Conservation (phyloP, 495 filamentous ascomycete genomes). For the Durotheca rogersii region DNA sequence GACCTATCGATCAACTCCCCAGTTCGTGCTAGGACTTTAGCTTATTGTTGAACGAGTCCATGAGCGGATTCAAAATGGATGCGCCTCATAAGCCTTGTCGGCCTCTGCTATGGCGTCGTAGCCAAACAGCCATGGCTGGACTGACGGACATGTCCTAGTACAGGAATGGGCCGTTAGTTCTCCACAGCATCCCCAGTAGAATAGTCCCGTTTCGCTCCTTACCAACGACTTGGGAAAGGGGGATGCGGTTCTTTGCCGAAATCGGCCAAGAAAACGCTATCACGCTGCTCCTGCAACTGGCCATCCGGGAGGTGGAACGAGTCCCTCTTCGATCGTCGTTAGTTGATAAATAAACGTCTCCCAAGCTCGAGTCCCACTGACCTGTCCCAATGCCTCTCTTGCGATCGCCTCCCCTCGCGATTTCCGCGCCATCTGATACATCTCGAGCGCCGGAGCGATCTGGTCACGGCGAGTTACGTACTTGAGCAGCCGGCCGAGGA, state of each 20-base stretch:
- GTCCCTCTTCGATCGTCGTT: constrained; percentile 55
- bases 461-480: constrained; percentile 53
- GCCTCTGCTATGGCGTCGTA: constrained; percentile 56
- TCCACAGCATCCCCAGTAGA: background rate
- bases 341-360: constrained; percentile 39
- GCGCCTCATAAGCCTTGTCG: constrained; percentile 46
- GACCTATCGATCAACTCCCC: background rate
- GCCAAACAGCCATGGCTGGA: constrained; percentile 56
- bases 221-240: constrained; percentile 27
- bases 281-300: constrained; percentile 54
- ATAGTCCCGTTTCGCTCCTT: background rate
- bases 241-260: constrained; percentile 29
- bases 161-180: constrained; percentile 4
- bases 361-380: background rate
- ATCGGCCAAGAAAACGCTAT: constrained; percentile 49
- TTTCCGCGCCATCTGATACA: constrained; percentile 65
- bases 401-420: constrained; percentile 58
- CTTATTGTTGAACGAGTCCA: background rate
- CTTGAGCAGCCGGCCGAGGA: constrained; percentile 52
- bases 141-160: constrained; percentile 57
- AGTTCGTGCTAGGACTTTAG: background rate
- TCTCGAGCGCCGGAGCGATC: constrained; percentile 45
- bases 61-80: constrained; percentile 35
- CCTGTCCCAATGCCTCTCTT: constrained; percentile 39
- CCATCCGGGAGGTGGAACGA: constrained; percentile 62